Base-by-base conservation (phyloP, 257 asterid species). In the Solanum bulbocastanum region DNA sequence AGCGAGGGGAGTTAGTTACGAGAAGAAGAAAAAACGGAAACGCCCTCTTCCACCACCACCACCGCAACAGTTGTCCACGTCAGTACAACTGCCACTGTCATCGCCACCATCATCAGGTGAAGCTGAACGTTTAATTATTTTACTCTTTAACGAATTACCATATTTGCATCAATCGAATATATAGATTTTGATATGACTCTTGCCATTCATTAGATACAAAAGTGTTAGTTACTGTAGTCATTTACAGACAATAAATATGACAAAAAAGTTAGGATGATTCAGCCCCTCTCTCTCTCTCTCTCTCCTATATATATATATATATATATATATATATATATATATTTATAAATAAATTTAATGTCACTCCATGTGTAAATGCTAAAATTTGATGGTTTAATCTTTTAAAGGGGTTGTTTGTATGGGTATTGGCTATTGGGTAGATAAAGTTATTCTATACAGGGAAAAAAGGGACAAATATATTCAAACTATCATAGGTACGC, bases 1-100 rank as follows among this genome's bases (percentile, higher is more conserved):
- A 78, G 91, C 91, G 2, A 83, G 91, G 58, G 91, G 91, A 30
- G 83, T 89, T 20, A 89, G 91, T 56, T 89, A 89, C 8, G 91
- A 42, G 84, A 79, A 78, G 84, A 89, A 89, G 83, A 89, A 89
- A 52, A 83, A 86, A 65, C 52, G 56, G 30, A 86, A 86, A 49
- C 73, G 52, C 18, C 83, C 73, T 18, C 74, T 9, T 18, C 27
- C 74, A 5, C 37, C 37, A 69, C 23, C 22, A 69, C 76, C 14
- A 10, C 1, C 83, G 18, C 83, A 75, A 23, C 58, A 6, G 46
- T 23, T 39, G 35, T 5, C 46, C 68, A 18, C 65, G 37, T 66
- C 36, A 25, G 20, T 11, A 25, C 36, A 62, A 62, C 8, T 66
- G 36, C 18, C 32, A 25, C 15, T 10, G 9, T 25, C 72, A 25